Base-by-base conservation (phyloP, 75 land plant genomes). In the Picea sitchensis region DNA sequence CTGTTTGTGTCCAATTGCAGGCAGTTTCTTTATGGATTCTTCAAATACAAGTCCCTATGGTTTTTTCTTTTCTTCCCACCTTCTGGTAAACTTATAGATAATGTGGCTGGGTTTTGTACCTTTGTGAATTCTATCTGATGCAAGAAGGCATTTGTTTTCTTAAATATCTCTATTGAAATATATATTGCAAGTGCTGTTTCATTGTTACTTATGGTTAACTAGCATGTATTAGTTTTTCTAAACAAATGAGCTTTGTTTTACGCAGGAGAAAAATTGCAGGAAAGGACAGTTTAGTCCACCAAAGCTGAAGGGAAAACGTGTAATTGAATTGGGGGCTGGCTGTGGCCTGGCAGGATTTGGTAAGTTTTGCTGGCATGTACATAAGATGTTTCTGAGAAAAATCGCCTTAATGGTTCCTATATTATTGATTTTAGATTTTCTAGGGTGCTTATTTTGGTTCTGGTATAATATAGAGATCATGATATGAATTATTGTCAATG, bases 291-390 rank as follows among this genome's bases (percentile, higher is more conserved):
- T 96, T 85, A 83, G 87, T 78, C 85, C 88, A 54, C 77, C 87
- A 63, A 94, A 93, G 79, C 80, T 96, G 62, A 87, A 82, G 82
- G 98, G 98, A 62, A 96, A 96, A 77, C 95, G 95, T 63, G 99
- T 87, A 15, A 83, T 96, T 79, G 99, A 96, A 87, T 92, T 96
- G 79, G 99, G 99, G 58, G 99, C 99, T 75, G 99, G 99, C n/a
- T 96, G 99, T 91, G 99, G 99, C 58, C 85, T 96, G 62, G 91
- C 99, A 59, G 99, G 99, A 34, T 83, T 96, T 71, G 98, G 99
- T 96, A 63, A 82, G 85, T 63, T 38, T 76, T 17, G 62, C 2
- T 13, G 76, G 31, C 21, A 12, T 26, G 30, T 71, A 20, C 12
- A 44, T 41, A 71, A 0, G 18, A 9, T n/a, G 3, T 20, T n/a